Percentiles rank a stretch among this genome's conserved stretches.
Conservation (phyloP, 331 rosid genomes). For the Rosa hybrid region DNA sequence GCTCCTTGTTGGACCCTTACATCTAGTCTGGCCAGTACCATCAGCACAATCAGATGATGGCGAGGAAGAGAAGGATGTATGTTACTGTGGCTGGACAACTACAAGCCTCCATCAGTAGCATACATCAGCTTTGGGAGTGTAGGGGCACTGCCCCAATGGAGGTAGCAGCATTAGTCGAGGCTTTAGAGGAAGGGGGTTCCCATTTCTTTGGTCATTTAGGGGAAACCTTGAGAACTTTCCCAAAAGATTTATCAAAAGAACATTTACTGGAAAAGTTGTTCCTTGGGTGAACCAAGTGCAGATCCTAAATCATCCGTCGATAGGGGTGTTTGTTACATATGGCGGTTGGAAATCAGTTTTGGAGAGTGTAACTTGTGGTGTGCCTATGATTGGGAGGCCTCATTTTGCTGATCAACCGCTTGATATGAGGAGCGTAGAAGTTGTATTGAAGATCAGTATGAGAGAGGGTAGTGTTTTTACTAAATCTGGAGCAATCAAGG, state of each 20-base stretch:
- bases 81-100: constrained; percentile 49
- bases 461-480: no score
- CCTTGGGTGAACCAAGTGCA: constrained; percentile 53
- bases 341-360: constrained; percentile 20
- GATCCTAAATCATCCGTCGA: constrained; percentile 18
- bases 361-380: background rate
- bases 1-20: constrained; percentile 55
- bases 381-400: no score
- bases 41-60: constrained; percentile 14
- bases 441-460: no score
- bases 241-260: constrained; percentile 43
- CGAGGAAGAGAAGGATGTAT: constrained; percentile 8
- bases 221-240: constrained; percentile 36
- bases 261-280: constrained; percentile 36
- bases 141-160: constrained; percentile 43
- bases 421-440: no score
- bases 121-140: constrained; percentile 53
- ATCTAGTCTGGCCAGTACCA: background rate
- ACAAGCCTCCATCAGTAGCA: constrained; percentile 34
- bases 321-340: constrained; percentile 17
- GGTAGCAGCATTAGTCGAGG: constrained; percentile 40
- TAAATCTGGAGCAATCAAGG: no score
- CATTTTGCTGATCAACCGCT: no score
- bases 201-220: constrained; percentile 56
- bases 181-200: constrained; percentile 43